Evolutionary conservation across 140 eudicot species (phyloP).

Genomic region (Flaveria floridana): DNA sequence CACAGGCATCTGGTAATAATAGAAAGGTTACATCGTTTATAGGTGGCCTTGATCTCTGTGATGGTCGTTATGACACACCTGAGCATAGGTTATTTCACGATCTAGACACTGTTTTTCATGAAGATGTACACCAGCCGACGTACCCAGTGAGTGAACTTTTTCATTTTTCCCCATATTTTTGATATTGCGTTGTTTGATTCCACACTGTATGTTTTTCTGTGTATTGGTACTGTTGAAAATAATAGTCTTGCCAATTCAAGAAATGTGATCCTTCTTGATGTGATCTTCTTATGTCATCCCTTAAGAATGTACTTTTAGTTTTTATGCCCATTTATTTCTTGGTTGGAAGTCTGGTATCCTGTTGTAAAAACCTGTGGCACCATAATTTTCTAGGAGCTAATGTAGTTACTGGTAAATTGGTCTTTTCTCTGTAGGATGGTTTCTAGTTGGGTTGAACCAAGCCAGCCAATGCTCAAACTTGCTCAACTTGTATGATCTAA

Average conservation of each 20-base stretch:
- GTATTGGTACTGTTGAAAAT: constrained; percentile 4
- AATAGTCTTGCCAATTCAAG: not conserved
- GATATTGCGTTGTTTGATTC: not conserved
- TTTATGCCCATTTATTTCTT: not conserved
- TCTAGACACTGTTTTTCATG: constrained; percentile 75
- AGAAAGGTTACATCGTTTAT: constrained; percentile 78
- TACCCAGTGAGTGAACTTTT: constrained; percentile 61
- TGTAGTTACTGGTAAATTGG: not conserved
- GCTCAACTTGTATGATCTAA: not conserved
- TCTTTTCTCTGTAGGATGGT: not conserved
- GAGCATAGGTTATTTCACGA: constrained; percentile 82
- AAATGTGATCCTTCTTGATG: constrained; percentile 8
- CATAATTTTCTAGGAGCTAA: not conserved
- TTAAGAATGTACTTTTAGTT: not conserved
- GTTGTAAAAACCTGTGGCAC: not conserved
- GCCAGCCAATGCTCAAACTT: not conserved
- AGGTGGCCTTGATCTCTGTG: constrained; percentile 98
- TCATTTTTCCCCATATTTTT: constrained; percentile 18
- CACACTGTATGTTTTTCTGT: not conserved
- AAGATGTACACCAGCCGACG: constrained; percentile 87
- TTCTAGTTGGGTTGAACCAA: not conserved
- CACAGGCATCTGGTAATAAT: constrained; percentile 84
- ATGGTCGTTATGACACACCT: constrained; percentile 98
- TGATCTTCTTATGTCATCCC: not conserved
- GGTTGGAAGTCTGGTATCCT: not conserved